Evolutionary conservation across 2,329 filamentous ascomycete genomes (phyloP), one percentile per base, ranked within the genome.

Genomic region (Cordyceps cicadae): DNA sequence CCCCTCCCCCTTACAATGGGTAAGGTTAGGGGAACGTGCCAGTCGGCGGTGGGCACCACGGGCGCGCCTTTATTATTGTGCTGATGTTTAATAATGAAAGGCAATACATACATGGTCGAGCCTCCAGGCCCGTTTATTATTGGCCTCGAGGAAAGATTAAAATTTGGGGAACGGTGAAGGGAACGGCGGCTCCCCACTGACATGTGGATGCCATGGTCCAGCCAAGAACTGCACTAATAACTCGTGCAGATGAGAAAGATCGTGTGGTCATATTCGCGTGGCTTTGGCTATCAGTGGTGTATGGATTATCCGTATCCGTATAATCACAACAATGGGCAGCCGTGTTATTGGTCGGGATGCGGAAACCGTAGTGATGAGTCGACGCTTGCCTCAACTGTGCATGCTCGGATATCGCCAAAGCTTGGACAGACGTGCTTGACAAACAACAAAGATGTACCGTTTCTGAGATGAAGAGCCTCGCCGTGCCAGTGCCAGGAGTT

Each of bases 401-500:
- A 19, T n/a, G n/a, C 43, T 46, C 43, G n/a, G 43, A 19, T 46
- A 3, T 52, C 32, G 15, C 32, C 17, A 52, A 21, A 52, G 34
- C 50, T 17, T 29, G 15, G 50, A 21, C 24, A 12, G 21, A 5
- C 9, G 46, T 26, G 46, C 46, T 15, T 5, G 24, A 49, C 5
- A 29, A 37, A 8, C 21, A 4, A 12, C 50, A 52, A 29, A 29
- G 29, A 29, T 8, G 29, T 29, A 29, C 29, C 29, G 3, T 7
- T 29, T 8, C 11, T 41, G 34, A 43, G 3, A n/a, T 37, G 15
- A 15, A 26, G 9, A 48, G 37, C n/a, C 45, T 48, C 45, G 26
- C 5, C 5, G 15, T 54, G 45, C 50, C 58, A 50, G 6, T 60
- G 58, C 11, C 51, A 60, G 58, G 58, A 60, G 58, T n/a, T 29